A percentile compares a stretch with the other conserved stretches of the same genome.
phyloP scores from a whole-genome alignment of 2,329 filamentous ascomycete genomes.

The Zymoseptoria ardabiliae region DNA sequence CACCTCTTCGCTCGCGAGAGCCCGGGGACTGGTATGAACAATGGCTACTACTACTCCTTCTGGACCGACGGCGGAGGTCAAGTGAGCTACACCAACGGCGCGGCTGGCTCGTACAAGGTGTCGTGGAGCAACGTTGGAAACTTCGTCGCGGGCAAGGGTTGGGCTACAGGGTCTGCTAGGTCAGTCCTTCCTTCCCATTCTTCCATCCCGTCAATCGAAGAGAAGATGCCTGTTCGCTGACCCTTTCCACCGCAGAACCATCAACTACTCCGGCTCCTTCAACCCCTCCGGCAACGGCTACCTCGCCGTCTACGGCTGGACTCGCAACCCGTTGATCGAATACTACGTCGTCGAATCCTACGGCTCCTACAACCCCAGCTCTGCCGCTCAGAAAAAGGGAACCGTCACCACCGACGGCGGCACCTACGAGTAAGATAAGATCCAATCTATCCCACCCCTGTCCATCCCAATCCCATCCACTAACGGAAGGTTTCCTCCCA shows the following conservation, averaged over 20 bases:
- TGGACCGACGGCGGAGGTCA: constrained; percentile 49
- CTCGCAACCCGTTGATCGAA: constrained; percentile 47
- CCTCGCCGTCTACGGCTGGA: constrained; percentile 54
- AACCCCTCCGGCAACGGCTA: constrained; percentile 45
- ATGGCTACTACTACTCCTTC: constrained; percentile 55
- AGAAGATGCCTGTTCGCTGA: background rate
- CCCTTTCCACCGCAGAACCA: constrained; percentile 31
- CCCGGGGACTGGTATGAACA: constrained; percentile 42
- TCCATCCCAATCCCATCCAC: background rate
- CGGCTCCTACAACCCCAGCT: constrained; percentile 38
- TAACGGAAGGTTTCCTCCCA: no score
- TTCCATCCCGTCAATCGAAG: no score
- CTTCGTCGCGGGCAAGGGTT: constrained; percentile 53
- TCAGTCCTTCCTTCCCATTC: constrained; percentile 24
- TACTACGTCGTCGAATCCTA: constrained; percentile 53
- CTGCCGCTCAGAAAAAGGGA: constrained; percentile 43
- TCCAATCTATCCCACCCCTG: background rate
- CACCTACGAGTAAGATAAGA: constrained; percentile 37
- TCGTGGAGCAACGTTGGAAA: constrained; percentile 44
- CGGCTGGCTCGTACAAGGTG: constrained; percentile 42
- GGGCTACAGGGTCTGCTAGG: constrained; percentile 47
- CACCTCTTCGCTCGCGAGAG: constrained; percentile 29
- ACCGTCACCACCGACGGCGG: constrained; percentile 46
- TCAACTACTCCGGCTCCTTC: constrained; percentile 45
- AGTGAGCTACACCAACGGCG: constrained; percentile 50